Base-by-base conservation (phyloP, 2,329 filamentous ascomycete species). In the Cytospora schulzeri region DNA sequence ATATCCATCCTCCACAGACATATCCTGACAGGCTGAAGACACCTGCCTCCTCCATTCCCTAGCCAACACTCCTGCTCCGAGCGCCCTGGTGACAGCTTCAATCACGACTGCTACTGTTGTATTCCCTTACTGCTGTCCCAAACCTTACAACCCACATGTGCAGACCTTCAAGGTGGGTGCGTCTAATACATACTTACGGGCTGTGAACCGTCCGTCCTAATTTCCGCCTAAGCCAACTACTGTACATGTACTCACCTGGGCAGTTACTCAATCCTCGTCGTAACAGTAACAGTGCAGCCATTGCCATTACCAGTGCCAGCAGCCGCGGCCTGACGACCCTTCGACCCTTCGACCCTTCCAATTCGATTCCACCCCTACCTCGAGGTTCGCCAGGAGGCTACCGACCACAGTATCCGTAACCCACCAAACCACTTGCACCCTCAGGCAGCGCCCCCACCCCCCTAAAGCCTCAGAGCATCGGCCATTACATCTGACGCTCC, bases 41-140 rank as follows among this genome's bases (percentile, higher is more conserved):
- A 28, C 52, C 38, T 28, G 55, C 38, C 59, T 61, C 38, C 59
- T 61, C 52, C 38, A 35, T 53, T 29, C 19, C 24, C 52, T 11
- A 41, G 45, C 59, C 28, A 50, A 31, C 55, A 14, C 33, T 35
- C 28, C 41, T 55, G 51, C 35, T 26, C 59, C 51, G 59, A 55
- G 59, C 31, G n/a, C 59, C 59, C 48, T 55, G 59, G 24, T 61
- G 51, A 31, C 53, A 33, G 29, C 53, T 55, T 38, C 59, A 29
- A 38, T 31, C 31, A 14, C 51, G n/a, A 48, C 9, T 35, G 33
- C 33, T 14, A 15, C 29, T 9, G 9, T 31, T n/a, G n/a, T 33
- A 33, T 33, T 33, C 31, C 31, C 31, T 33, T n/a, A 33, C 31
- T 33, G 31, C 31, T 11, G 31, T 33, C 12, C 31, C 31, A 33